Base-by-base conservation (phyloP, 805 yeast genomes). In the Candida maltosa region DNA sequence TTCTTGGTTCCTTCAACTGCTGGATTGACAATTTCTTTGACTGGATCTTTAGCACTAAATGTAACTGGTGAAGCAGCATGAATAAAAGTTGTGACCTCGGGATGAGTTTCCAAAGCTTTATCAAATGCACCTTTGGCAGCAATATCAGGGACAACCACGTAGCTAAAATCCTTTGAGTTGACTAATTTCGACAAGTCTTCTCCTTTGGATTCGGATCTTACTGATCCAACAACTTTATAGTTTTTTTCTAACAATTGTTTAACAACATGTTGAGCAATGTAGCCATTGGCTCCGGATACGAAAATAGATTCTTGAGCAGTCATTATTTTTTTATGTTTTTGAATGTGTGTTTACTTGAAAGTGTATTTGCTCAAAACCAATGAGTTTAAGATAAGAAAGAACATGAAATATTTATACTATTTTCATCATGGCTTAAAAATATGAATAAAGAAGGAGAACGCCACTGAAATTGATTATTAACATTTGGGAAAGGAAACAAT, bases 201-300 rank as follows among this genome's bases (percentile, higher is more conserved):
- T 21, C 71, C 75, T 46, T 75, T 75, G 4, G 47, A 58, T 31
- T 52, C 48, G 10, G 70, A 59, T 48, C 82, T 60, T 3, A 69
- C 80, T 5, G 80, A 63, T 12, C 79, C 80, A 32, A 76, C 58
- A 4, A 76, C 80, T 8, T 49, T 47, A 44, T 74, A 73, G 9
- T 60, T 61, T 12, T 58, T 51, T 6, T 54, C 46, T 15, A 73
- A 40, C 26, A 76, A 61, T 5, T 48, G 44, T 31, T 65, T 58
- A 34, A 75, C 59, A 12, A 75, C 58, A 48, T 76, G 76, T 41
- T 59, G 66, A 20, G 81, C 79, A 39, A 76, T 68, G 48, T 65
- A 76, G 8, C 82, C 82, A 7, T 73, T 59, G 10, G 77, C 77
- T 19, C 80, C 82, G 2, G 79, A 60, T 20, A 76, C 62, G 30